Evolutionary conservation across 2,329 filamentous ascomycete species (phyloP).

Genomic region (Trichoderma lentiforme): DNA sequence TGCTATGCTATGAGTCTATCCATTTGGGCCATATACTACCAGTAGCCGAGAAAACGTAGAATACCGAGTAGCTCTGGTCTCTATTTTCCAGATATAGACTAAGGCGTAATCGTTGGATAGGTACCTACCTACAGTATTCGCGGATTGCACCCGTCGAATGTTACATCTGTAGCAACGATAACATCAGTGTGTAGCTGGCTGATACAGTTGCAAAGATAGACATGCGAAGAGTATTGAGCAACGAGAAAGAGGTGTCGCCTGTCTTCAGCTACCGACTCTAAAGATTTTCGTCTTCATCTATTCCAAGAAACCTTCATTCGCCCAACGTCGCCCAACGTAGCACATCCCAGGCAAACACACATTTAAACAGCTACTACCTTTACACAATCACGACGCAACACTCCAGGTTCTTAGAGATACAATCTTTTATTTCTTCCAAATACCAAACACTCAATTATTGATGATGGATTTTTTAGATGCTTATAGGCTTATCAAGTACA

Average conservation of each 20-base stretch:
- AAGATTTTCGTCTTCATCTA: neutral
- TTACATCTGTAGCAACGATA: neutral
- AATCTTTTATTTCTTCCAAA: neutral
- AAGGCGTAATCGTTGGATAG: neutral
- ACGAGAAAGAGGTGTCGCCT: neutral
- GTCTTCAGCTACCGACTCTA: neutral
- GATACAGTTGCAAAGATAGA: neutral
- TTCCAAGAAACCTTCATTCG: neutral
- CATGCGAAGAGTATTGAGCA: neutral
- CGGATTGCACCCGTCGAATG: neutral
- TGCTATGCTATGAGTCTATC: neutral
- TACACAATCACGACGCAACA: neutral
- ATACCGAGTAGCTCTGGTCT: neutral
- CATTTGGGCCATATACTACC: neutral
- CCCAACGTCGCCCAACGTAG: neutral
- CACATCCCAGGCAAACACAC: neutral
- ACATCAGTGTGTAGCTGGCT: neutral
- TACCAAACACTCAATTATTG: neutral
- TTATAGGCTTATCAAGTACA: slow-evolving; percentile 6
- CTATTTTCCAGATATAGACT: neutral
- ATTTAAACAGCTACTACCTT: neutral
- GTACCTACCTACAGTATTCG: neutral
- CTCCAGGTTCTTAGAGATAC: too few species aligned
- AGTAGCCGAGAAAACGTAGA: neutral
- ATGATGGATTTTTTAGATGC: neutral